Percentiles rank a stretch among this genome's conserved stretches.
These are phyloP conservation scores for Psophocarpus tetragonolobus DNA, from an alignment of 306 rosid genomes.

Conservation along the genomic window DNA sequence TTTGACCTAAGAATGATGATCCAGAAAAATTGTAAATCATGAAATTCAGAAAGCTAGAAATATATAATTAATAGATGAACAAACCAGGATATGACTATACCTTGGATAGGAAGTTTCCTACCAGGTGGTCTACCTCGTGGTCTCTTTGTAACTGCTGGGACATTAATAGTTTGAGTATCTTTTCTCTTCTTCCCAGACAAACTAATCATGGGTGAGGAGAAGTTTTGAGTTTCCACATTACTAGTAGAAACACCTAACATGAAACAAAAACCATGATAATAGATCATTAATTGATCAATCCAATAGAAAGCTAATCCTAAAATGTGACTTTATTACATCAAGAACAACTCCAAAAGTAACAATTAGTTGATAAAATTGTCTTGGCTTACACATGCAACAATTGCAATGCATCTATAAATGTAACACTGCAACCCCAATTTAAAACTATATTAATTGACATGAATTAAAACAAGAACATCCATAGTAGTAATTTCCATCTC, in stretches of 20 bases:
- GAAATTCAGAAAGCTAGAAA: neutral
- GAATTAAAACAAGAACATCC: neutral
- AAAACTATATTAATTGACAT: neutral
- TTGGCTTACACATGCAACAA: no score
- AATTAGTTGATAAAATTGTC: no score
- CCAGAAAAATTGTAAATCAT: no score
- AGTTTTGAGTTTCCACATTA: slow-evolving; percentile 42
- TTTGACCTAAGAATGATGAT: neutral
- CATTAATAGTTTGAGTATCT: slow-evolving; percentile 31
- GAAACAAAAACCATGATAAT: no score
- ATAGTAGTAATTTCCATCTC: neutral
- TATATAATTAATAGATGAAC: neutral
- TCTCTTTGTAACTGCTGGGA: slow-evolving; percentile 18
- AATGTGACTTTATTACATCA: no score
- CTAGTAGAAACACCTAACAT: neutral
- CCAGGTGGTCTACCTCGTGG: neutral
- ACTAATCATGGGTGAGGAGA: slow-evolving; percentile 40
- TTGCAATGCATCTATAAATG: no score
- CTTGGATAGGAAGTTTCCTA: neutral
- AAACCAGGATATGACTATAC: neutral
- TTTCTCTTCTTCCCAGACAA: slow-evolving; percentile 58
- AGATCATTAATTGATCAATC: no score
- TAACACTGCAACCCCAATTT: neutral
- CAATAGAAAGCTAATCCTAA: no score
- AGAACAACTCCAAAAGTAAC: no score